Evolutionary conservation across 305 asterid genomes (phyloP).

Genomic region (Fraxinus baroniana): DNA sequence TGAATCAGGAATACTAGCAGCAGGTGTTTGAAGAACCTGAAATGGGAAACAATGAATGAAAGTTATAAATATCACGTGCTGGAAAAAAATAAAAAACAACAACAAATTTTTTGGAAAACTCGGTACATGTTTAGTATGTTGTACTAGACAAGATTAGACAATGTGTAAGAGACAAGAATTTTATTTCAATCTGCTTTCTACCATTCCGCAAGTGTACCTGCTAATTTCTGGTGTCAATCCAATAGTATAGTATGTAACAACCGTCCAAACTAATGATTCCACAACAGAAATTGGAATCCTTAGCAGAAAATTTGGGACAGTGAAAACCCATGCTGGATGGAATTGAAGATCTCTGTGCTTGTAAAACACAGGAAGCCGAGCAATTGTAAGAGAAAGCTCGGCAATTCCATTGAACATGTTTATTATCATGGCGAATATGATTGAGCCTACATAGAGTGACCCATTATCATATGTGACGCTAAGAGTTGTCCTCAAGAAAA

Average conservation of each 20-base stretch:
- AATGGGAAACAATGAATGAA: background rate
- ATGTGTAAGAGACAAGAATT: background rate
- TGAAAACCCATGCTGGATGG: slow-evolving; percentile 40
- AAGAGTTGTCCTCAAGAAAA: slow-evolving; percentile 31
- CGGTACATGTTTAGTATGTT: background rate
- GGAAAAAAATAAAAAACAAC: background rate
- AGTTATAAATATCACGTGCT: background rate
- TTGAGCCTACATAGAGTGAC: slow-evolving; percentile 29
- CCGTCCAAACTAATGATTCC: slow-evolving; percentile 30
- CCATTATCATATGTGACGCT: slow-evolving; percentile 25
- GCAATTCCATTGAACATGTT: slow-evolving; percentile 33
- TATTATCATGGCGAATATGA: slow-evolving; percentile 25
- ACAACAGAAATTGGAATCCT: slow-evolving; percentile 33
- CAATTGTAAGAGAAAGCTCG: slow-evolving; percentile 31
- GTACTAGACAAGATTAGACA: background rate
- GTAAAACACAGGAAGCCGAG: slow-evolving; percentile 33
- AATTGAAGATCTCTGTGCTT: slow-evolving; percentile 34
- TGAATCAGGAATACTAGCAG: slow-evolving; percentile 41
- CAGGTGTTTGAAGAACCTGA: slow-evolving; percentile 48
- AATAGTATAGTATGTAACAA: slow-evolving; percentile 31
- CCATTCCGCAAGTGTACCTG: background rate
- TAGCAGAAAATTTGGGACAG: slow-evolving; percentile 30
- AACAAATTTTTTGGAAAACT: background rate
- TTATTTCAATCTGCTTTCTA: background rate
- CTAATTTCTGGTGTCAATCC: slow-evolving; percentile 34